These are phyloP conservation scores for Penicillium sclerotigenum DNA, from an alignment of 2,329 filamentous ascomycete species.

Conservation along the genomic window DNA sequence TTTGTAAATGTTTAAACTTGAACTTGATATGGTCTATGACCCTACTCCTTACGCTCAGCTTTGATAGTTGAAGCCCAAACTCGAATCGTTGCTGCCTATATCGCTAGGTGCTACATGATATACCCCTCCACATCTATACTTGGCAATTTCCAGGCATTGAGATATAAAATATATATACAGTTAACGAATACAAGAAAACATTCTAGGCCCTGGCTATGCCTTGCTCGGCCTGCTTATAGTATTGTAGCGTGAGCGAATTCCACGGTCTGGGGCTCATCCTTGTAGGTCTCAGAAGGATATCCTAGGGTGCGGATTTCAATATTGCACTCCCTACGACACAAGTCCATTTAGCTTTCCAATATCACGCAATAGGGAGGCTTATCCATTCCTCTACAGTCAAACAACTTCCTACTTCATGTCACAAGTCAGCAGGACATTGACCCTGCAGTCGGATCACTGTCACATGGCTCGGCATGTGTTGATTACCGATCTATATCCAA, in stretches of 20 bases:
- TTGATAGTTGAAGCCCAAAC: not conserved
- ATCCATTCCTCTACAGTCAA: not conserved
- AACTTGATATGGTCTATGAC: not conserved
- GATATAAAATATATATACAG: not conserved
- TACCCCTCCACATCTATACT: not conserved
- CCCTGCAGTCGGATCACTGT: not conserved
- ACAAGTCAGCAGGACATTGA: constrained; percentile 3
- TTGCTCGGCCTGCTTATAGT: not conserved
- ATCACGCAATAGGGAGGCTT: not conserved
- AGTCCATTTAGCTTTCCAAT: not conserved
- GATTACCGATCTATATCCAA: not conserved
- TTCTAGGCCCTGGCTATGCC: not conserved
- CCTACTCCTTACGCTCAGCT: too few relatives aligned
- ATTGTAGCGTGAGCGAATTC: not conserved
- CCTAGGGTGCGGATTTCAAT: not conserved
- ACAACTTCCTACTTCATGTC: not conserved
- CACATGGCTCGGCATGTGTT: constrained; percentile 2
- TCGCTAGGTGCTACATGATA: not conserved
- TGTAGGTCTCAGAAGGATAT: constrained; percentile 1
- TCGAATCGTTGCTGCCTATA: not conserved
- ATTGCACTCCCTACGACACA: not conserved
- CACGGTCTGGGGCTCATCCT: not conserved
- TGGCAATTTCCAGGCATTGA: not conserved
- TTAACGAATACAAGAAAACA: not conserved
- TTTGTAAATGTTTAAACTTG: not conserved